Evolutionary conservation across 2,329 filamentous ascomycete genomes (phyloP).

Genomic region (Fusarium temperatum): DNA sequence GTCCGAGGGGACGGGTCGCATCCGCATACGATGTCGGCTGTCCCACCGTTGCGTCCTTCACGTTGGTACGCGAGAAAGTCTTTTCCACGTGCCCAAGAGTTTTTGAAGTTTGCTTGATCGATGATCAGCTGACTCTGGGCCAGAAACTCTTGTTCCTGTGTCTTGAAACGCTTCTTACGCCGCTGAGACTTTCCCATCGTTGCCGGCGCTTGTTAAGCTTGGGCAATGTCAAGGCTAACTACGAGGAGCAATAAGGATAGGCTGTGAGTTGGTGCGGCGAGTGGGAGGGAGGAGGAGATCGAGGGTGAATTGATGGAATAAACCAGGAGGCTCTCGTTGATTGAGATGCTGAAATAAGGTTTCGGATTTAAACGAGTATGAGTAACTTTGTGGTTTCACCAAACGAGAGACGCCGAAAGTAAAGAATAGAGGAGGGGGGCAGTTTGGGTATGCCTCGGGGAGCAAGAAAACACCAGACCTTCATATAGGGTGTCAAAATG

Average conservation of each 20-base stretch:
- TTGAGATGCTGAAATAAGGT: no score
- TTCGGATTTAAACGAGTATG: not conserved
- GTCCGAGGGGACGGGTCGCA: not conserved
- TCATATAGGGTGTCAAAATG: no score
- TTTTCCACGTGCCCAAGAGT: not conserved
- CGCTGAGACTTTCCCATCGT: not conserved
- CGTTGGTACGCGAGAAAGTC: not conserved
- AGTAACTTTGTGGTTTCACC: not conserved
- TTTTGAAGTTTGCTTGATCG: not conserved
- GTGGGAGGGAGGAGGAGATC: not conserved
- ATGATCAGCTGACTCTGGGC: not conserved
- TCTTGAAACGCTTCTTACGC: not conserved
- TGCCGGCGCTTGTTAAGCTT: not conserved
- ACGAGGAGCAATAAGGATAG: not conserved
- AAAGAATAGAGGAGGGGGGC: no score
- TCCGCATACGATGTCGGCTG: not conserved
- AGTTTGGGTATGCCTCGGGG: no score
- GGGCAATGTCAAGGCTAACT: not conserved
- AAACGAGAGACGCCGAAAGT: no score
- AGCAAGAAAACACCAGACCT: no score
- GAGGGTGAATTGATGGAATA: not conserved
- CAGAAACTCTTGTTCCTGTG: not conserved
- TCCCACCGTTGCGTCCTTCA: not conserved
- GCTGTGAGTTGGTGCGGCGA: fast-evolving
- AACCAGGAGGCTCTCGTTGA: not conserved